These are phyloP conservation scores for Trichomonas gallinae DNA, from an alignment of 208 protist species.

Conservation along the genomic window DNA sequence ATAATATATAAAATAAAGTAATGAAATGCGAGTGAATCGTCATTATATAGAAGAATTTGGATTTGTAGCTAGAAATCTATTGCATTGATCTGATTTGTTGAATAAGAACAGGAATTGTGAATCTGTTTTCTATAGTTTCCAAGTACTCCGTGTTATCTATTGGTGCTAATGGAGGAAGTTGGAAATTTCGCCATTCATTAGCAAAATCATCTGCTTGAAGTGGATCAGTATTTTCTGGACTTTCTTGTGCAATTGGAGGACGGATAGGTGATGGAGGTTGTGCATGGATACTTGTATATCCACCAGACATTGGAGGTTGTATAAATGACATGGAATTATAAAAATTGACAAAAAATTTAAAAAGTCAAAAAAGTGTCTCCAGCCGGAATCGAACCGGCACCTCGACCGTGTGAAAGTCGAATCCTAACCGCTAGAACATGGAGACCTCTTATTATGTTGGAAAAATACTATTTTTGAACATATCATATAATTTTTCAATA, in stretches of 20 bases:
- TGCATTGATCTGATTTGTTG: neutral
- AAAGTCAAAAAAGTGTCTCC: neutral
- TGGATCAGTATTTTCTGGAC: neutral
- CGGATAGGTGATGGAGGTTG: neutral
- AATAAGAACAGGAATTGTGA: neutral
- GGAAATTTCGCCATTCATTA: neutral
- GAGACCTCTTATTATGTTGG: neutral
- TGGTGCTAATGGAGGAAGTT: neutral
- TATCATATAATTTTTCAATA: too few species aligned
- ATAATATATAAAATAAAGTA: too few species aligned
- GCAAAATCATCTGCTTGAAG: neutral
- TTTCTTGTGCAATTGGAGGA: neutral
- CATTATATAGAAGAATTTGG: too few species aligned
- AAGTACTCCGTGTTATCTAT: neutral
- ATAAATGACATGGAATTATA: too few species aligned
- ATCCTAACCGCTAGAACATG: conserved; percentile 13
- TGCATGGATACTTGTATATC: too few species aligned
- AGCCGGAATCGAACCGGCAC: neutral
- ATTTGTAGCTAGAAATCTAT: too few species aligned
- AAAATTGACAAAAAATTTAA: too few species aligned
- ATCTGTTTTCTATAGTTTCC: neutral
- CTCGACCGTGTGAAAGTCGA: neutral
- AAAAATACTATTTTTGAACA: too few species aligned
- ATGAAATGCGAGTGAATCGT: too few species aligned
- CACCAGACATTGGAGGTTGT: too few species aligned